Base-by-base conservation (phyloP, 805 yeast genomes). In the Teunomyces tritomae region DNA sequence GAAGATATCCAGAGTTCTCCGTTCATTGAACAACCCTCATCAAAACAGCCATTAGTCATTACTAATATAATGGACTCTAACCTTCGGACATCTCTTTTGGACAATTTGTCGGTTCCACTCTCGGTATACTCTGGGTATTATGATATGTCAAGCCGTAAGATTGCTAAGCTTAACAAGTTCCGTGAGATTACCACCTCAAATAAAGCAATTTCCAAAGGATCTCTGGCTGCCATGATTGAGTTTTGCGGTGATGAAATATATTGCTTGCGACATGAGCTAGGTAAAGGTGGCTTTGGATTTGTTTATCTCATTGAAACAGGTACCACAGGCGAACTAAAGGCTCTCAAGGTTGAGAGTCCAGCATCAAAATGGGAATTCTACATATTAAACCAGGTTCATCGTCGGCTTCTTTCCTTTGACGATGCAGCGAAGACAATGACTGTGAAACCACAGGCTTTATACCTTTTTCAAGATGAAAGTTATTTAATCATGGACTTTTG, bases 351-450 rank as follows among this genome's bases (percentile, higher is more conserved):
- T 10, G 89, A 86, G 58, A 73, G 75, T 13, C 89, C 92, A 0
- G 69, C 87, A 0, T 77, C 80, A 39, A 71, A 79, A 3, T 89
- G 96, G 97, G 97, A 90, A 64, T 87, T 77, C 57, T 89, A 87
- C 60, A 82, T 88, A 13, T 67, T 89, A 53, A 76, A 70, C 30
- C 83, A 82, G 54, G 70, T 87, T 1, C 80, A 80, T 48, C 61
- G 46, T 61, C 83, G 68, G 43, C 44, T 54, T 35, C 53, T 53
- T 5, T 53, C 57, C 6, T 74, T 81, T 2, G 44, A 47, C 13
- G 46, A 40, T 5, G n/a, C 26, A 3, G 30, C 41, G 1, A 26
- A 45, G 4, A 34, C 44, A 2, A 39, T 50, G 17, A 67, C 85
- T 4, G 73, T 87, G 0, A 59, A 65, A 8, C 80, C 80, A 0